phyloP scores from a whole-genome alignment of 1,284 basidiomycete genomes.

The Ustilago xerochloae region DNA sequence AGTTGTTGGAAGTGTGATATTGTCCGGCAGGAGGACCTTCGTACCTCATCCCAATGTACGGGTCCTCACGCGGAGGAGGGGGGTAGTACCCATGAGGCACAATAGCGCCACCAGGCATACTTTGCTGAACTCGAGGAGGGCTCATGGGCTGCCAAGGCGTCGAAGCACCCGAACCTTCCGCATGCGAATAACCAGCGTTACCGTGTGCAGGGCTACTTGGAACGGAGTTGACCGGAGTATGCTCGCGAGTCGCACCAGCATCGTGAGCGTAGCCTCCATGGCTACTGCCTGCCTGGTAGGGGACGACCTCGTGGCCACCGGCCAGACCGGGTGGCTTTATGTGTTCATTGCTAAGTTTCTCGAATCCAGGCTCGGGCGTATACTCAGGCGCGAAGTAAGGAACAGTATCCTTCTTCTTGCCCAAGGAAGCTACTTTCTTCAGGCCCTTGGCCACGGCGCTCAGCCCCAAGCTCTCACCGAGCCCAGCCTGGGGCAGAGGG shows the following conservation, averaged over 20 bases:
- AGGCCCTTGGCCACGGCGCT: too few species aligned
- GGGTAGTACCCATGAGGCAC: conserved; percentile 1
- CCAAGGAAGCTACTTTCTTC: background rate
- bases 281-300: too few species aligned
- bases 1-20: background rate
- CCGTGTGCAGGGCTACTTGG: background rate
- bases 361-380: background rate
- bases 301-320: background rate
- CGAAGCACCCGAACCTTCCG: too few species aligned
- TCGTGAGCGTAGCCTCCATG: too few species aligned
- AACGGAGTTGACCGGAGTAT: too few species aligned
- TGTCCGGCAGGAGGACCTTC: background rate
- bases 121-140: background rate
- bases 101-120: background rate
- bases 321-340: background rate
- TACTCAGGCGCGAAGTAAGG: background rate
- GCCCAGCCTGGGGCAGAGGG: background rate
- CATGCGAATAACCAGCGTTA: too few species aligned
- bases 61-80: background rate
- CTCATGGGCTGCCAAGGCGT: background rate
- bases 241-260: too few species aligned
- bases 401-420: background rate
- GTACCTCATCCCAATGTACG: background rate
- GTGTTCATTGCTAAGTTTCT: background rate
- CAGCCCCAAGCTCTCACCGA: background rate